These are phyloP conservation scores for Bocquillonia castaneifolia DNA, from an alignment of 441 rosid species.

Conservation along the genomic window DNA sequence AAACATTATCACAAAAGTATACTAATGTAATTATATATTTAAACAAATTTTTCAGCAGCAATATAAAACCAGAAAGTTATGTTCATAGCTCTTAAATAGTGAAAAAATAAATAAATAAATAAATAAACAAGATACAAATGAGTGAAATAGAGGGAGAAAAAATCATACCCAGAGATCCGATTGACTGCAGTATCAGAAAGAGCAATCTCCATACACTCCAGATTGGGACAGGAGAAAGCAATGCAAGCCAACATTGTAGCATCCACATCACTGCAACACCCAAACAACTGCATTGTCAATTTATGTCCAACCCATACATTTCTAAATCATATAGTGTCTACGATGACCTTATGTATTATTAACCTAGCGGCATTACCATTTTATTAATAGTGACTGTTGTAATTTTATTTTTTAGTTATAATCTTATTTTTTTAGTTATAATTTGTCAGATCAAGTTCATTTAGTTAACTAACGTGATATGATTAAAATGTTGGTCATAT, in stretches of 20 bases:
- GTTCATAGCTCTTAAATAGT: too few species aligned
- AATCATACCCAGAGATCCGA: conserved; percentile 72
- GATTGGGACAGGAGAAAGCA: conserved; percentile 81
- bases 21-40: too few species aligned
- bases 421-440: neutral
- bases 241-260: conserved; percentile 87
- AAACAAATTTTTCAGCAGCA: too few species aligned
- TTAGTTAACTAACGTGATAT: neutral
- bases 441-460: neutral
- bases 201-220: conserved; percentile 75
- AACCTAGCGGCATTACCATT: conserved; percentile 2
- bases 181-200: conserved; percentile 47
- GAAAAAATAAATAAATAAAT: neutral
- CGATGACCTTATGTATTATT: too few species aligned
- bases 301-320: too few species aligned
- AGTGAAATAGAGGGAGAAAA: neutral
- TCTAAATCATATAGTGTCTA: too few species aligned
- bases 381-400: neutral
- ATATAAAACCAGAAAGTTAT: neutral
- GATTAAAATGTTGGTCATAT: conserved; percentile 10
- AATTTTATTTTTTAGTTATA: too few species aligned
- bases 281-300: conserved; percentile 5
- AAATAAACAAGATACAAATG: neutral
- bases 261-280: conserved; percentile 72
- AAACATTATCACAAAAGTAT: too few species aligned